Evolutionary conservation across 2,329 filamentous ascomycete genomes (phyloP).

Genomic region (Alternaria atra): DNA sequence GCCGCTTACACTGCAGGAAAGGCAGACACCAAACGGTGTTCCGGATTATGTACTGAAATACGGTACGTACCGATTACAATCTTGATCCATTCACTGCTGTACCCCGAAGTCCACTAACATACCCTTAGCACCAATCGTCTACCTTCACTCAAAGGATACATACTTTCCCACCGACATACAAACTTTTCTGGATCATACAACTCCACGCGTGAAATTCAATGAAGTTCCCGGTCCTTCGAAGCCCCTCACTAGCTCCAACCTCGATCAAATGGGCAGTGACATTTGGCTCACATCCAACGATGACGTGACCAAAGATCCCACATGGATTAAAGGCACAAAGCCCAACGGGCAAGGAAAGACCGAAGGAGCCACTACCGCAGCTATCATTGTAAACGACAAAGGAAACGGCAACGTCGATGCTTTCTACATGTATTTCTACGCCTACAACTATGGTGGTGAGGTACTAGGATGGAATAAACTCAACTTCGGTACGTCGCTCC

Average conservation of each 20-base stretch:
- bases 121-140: conserved; percentile 54
- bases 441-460: conserved; percentile 64
- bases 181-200: conserved; percentile 53
- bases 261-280: conserved; percentile 53
- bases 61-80: conserved; percentile 34
- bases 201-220: conserved; percentile 51
- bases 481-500: conserved; percentile 54
- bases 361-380: conserved; percentile 58
- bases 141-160: conserved; percentile 54
- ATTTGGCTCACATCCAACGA: conserved; percentile 59
- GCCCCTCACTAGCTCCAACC: conserved; percentile 54
- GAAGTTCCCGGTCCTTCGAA: conserved; percentile 43
- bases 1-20: conserved; percentile 26
- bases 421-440: conserved; percentile 72
- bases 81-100: neutral
- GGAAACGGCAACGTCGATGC: conserved; percentile 63
- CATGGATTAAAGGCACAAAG: conserved; percentile 60
- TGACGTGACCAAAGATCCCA: conserved; percentile 53
- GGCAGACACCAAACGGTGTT: conserved; percentile 38
- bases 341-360: conserved; percentile 63
- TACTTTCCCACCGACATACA: conserved; percentile 57
- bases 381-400: conserved; percentile 67
- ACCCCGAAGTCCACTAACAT: conserved; percentile 13
- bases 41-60: conserved; percentile 52
- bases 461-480: conserved; percentile 53